These are phyloP conservation scores for Claviceps digitariae DNA, from an alignment of 2,329 filamentous ascomycete species.

Conservation along the genomic window DNA sequence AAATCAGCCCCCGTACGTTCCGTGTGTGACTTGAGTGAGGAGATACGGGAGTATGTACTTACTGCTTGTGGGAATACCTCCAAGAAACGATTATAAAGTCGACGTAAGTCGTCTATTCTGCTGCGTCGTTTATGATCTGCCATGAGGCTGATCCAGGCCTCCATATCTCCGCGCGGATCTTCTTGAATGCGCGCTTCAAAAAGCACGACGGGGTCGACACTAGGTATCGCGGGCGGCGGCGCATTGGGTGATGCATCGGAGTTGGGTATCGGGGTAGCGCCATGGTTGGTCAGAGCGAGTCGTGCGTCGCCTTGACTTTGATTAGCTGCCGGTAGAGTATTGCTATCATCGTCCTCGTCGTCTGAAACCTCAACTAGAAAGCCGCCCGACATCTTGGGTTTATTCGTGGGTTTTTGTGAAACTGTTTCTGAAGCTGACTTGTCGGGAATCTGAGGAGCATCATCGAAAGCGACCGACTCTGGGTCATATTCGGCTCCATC, in stretches of 20 bases:
- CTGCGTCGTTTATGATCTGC: conserved; percentile 69
- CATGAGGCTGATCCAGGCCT: conserved; percentile 83
- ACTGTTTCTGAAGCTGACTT: conserved; percentile 14
- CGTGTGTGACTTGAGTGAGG: not conserved
- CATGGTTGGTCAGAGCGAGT: conserved; percentile 7
- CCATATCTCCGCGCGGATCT: conserved; percentile 82
- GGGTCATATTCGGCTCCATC: conserved; percentile 46
- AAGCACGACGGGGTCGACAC: conserved; percentile 57
- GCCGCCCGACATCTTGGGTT: conserved; percentile 46
- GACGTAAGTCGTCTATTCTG: conserved; percentile 68
- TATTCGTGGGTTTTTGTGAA: conserved; percentile 23
- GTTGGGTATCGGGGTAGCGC: conserved; percentile 9
- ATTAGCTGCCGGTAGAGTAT: conserved; percentile 7
- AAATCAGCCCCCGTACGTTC: conserved; percentile 1
- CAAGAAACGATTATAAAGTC: conserved; percentile 74
- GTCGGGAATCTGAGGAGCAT: conserved; percentile 24
- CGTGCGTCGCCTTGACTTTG: conserved; percentile 8
- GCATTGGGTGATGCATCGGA: conserved; percentile 17
- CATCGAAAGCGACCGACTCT: conserved; percentile 35
- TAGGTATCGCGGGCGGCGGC: conserved; percentile 25
- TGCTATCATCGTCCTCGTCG: conserved; percentile 33
- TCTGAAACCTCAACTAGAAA: conserved; percentile 49
- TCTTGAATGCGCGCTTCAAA: conserved; percentile 86
- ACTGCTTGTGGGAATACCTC: conserved; percentile 82
- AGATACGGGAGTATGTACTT: conserved; percentile 26